Evolutionary conservation across 208 protist genomes (phyloP).

Genomic region (Vickermania spadyakhi): DNA sequence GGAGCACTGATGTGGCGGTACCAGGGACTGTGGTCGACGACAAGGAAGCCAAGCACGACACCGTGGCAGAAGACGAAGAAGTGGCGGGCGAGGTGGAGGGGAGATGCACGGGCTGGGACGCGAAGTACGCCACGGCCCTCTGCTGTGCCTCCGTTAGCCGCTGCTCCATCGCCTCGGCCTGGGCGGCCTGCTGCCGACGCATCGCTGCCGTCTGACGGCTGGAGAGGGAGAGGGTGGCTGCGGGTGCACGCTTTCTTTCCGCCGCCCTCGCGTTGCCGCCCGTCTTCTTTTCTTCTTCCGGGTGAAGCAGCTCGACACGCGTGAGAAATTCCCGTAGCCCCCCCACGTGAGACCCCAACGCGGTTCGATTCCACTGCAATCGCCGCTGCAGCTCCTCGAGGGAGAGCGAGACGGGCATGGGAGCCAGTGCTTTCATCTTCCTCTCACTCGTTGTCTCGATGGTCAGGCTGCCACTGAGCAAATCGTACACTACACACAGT

Average conservation of each 20-base stretch:
- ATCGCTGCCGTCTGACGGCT: conserved; percentile 10
- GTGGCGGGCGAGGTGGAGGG: conserved; percentile 7
- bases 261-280: neutral
- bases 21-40: no score
- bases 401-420: conserved; percentile 30
- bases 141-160: neutral
- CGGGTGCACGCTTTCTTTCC: neutral
- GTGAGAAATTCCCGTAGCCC: conserved; percentile 41
- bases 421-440: neutral
- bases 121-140: conserved; percentile 20
- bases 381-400: conserved; percentile 49
- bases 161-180: neutral
- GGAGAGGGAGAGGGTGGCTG: conserved; percentile 1
- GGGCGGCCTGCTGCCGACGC: neutral
- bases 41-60: conserved; percentile 17
- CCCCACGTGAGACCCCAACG: conserved; percentile 41
- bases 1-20: no score
- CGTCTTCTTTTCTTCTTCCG: neutral
- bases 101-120: conserved; percentile 35
- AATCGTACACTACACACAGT: conserved; percentile 75
- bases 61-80: neutral
- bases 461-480: conserved; percentile 27
- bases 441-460: neutral
- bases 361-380: conserved; percentile 52
- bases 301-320: conserved; percentile 42